Percentiles rank a stretch among this genome's conserved stretches.
Conservation (phyloP, 2,329 filamentous ascomycete genomes). For the Dendryphion nanum region DNA sequence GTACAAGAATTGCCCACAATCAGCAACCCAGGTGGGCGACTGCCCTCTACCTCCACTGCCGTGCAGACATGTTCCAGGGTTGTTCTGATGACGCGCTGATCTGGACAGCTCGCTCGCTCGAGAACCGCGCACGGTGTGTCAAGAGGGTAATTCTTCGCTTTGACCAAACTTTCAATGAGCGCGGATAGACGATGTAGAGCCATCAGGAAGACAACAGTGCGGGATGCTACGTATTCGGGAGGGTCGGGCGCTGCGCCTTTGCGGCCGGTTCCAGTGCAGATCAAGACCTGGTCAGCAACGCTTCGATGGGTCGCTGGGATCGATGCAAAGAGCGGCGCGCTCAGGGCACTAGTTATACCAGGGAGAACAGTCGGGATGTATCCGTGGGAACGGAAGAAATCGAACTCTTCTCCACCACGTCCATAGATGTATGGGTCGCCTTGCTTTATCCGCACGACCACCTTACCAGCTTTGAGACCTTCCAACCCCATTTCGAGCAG, state of each 20-base stretch:
- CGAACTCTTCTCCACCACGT: slow-evolving; percentile 87
- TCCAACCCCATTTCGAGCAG: slow-evolving; percentile 75
- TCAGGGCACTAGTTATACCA: slow-evolving; percentile 84
- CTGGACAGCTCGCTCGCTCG: slow-evolving; percentile 88
- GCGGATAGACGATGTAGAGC: slow-evolving; percentile 79
- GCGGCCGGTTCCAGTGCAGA: slow-evolving; percentile 95
- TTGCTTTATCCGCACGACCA: slow-evolving; percentile 88
- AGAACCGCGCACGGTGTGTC: slow-evolving; percentile 88
- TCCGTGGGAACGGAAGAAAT: slow-evolving; percentile 74
- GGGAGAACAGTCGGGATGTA: slow-evolving; percentile 74
- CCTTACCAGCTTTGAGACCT: slow-evolving; percentile 67
- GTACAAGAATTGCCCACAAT: slow-evolving; percentile 84
- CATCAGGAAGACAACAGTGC: slow-evolving; percentile 95
- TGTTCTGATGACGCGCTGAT: slow-evolving; percentile 88
- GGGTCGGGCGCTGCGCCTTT: slow-evolving; percentile 82
- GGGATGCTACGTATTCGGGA: slow-evolving; percentile 70
- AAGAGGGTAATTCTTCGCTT: slow-evolving; percentile 61
- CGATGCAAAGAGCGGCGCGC: slow-evolving; percentile 81
- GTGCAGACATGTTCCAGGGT: slow-evolving; percentile 75
- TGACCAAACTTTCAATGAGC: slow-evolving; percentile 65
- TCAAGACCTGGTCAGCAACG: slow-evolving; percentile 85
- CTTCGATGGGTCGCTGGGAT: slow-evolving; percentile 88
- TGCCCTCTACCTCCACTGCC: slow-evolving; percentile 86
- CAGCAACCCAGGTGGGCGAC: slow-evolving; percentile 81
- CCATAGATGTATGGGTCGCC: slow-evolving; percentile 97